phyloP scores from a whole-genome alignment of 306 rosid species.

The Vigna trinervia region DNA sequence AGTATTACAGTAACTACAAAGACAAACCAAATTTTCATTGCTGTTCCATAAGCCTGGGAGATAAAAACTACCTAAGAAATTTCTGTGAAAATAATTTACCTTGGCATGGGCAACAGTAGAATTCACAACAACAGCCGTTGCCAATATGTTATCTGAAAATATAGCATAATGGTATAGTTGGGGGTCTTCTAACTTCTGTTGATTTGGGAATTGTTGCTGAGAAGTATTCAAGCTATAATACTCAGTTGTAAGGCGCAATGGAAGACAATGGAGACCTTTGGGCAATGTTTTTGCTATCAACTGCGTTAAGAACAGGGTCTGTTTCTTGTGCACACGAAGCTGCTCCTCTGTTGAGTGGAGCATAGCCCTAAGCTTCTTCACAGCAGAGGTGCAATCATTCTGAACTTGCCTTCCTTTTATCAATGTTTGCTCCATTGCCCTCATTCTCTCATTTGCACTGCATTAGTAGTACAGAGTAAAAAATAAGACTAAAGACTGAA shows the following conservation, averaged over 20 bases:
- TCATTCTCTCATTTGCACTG: slow-evolving; percentile 79
- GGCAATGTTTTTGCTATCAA: slow-evolving; percentile 93
- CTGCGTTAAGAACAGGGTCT: slow-evolving; percentile 83
- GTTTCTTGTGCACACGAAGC: slow-evolving; percentile 91
- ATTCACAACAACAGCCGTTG: slow-evolving; percentile 88
- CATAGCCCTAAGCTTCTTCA: slow-evolving; percentile 95
- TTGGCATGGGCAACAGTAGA: slow-evolving; percentile 74
- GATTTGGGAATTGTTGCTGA: slow-evolving; percentile 71
- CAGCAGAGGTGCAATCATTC: slow-evolving; percentile 73
- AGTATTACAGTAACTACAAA: background rate
- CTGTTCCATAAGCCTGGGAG: slow-evolving; percentile 27
- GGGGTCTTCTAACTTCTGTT: slow-evolving; percentile 78
- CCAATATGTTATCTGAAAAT: slow-evolving; percentile 91
- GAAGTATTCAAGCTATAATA: slow-evolving; percentile 78
- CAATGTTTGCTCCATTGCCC: slow-evolving; percentile 84
- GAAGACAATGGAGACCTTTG: slow-evolving; percentile 96
- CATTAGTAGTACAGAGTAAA: slow-evolving; percentile 40
- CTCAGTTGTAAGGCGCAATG: slow-evolving; percentile 92
- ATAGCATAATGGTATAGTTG: slow-evolving; percentile 81
- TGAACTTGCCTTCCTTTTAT: slow-evolving; percentile 79
- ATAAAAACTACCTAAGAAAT: slow-evolving; percentile 19
- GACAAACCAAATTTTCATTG: slow-evolving; percentile 12
- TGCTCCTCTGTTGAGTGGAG: slow-evolving; percentile 93
- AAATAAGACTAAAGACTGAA: slow-evolving; percentile 32
- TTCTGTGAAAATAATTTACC: slow-evolving; percentile 51